Evolutionary conservation across 2,329 filamentous ascomycete genomes (phyloP).

Genomic region (Pseudogymnoascus sp.): DNA sequence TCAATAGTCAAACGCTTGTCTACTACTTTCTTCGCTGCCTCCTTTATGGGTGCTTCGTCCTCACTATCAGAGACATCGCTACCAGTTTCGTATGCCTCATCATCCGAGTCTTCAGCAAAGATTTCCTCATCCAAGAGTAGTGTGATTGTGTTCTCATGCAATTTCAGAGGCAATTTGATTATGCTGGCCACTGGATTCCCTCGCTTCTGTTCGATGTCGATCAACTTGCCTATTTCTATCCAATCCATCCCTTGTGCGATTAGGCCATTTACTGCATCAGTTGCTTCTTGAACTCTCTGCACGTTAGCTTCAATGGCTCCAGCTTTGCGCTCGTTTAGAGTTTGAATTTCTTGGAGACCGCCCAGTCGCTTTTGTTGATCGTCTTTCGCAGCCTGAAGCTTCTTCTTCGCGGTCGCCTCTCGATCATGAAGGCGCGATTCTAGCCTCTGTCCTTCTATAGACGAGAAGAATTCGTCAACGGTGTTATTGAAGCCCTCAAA

Average conservation of each 20-base stretch:
- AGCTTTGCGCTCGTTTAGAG: slow-evolving; percentile 79
- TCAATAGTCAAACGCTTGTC: slow-evolving; percentile 66
- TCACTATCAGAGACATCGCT: slow-evolving; percentile 56
- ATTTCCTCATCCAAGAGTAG: slow-evolving; percentile 65
- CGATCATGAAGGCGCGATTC: slow-evolving; percentile 77
- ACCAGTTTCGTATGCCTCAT: slow-evolving; percentile 57
- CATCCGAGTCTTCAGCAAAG: slow-evolving; percentile 48
- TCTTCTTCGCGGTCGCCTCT: slow-evolving; percentile 73
- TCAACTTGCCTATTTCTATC: slow-evolving; percentile 81
- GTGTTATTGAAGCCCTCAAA: slow-evolving; percentile 86
- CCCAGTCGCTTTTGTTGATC: slow-evolving; percentile 84
- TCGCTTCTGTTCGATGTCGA: slow-evolving; percentile 77
- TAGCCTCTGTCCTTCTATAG: slow-evolving; percentile 86
- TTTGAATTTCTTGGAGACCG: slow-evolving; percentile 73
- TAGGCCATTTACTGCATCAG: slow-evolving; percentile 86
- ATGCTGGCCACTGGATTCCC: slow-evolving; percentile 80
- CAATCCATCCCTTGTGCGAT: slow-evolving; percentile 95
- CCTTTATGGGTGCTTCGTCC: slow-evolving; percentile 38
- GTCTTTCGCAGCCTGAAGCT: slow-evolving; percentile 74
- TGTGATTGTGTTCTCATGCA: slow-evolving; percentile 85
- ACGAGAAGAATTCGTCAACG: slow-evolving; percentile 96
- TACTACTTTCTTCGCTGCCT: slow-evolving; percentile 36
- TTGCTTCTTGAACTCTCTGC: slow-evolving; percentile 85
- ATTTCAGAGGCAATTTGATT: slow-evolving; percentile 79
- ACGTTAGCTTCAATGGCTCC: slow-evolving; percentile 85